Evolutionary conservation across 352 stramenopile genomes (phyloP).

Genomic region (Globisporangium cystogenes): DNA sequence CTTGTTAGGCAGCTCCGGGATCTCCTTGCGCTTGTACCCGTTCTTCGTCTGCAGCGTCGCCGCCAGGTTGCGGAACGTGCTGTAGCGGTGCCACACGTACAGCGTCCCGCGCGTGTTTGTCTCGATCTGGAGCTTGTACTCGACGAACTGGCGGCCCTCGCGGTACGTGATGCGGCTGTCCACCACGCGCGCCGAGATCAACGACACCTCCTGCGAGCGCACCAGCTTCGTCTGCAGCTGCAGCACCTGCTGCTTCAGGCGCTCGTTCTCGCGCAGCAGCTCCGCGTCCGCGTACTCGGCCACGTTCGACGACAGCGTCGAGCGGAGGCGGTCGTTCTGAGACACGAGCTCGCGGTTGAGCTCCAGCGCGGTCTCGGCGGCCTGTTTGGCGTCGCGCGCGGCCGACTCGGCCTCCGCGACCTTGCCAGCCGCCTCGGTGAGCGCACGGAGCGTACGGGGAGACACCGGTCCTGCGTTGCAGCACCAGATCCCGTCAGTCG

Average conservation of each 20-base stretch:
- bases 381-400: conserved; percentile 65
- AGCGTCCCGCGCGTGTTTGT: conserved; percentile 61
- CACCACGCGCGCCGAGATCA: conserved; percentile 67
- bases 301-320: conserved; percentile 59
- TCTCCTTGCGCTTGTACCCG: conserved; percentile 66
- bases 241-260: conserved; percentile 62
- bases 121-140: conserved; percentile 76
- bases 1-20: conserved; percentile 70
- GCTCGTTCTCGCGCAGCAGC: conserved; percentile 62
- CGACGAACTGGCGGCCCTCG: conserved; percentile 64
- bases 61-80: conserved; percentile 71
- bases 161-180: conserved; percentile 64
- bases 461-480: conserved; percentile 33
- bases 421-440: conserved; percentile 68
- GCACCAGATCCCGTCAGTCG: background rate
- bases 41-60: conserved; percentile 73
- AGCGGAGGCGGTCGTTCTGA: conserved; percentile 60
- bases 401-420: conserved; percentile 69
- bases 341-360: conserved; percentile 53
- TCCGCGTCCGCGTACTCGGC: conserved; percentile 64
- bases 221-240: conserved; percentile 69
- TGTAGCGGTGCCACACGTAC: conserved; percentile 75
- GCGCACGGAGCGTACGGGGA: conserved; percentile 47
- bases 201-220: conserved; percentile 53
- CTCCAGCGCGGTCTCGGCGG: conserved; percentile 49